Conservation (phyloP, 228 moss, liverwort and hornwort genomes). For the Sphagnum fallax region DNA sequence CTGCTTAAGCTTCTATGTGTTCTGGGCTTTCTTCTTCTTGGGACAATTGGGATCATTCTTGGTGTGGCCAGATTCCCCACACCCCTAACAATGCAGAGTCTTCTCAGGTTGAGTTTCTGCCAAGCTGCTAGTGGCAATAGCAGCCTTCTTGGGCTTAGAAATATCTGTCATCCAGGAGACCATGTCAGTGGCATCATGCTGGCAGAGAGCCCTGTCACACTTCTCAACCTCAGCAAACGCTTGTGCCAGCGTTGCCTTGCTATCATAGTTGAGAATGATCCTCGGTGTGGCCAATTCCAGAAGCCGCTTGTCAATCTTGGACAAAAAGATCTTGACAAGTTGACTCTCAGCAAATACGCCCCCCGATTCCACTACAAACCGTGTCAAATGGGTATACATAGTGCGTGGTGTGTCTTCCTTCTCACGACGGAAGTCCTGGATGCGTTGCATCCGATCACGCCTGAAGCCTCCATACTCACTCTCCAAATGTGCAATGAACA, state of each 20-base stretch:
- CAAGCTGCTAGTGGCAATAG: neutral
- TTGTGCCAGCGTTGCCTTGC: neutral
- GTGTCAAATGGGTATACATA: neutral
- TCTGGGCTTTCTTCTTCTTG: neutral
- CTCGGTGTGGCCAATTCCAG: neutral
- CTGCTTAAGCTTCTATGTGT: neutral
- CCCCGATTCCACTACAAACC: neutral
- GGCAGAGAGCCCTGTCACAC: neutral
- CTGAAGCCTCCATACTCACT: neutral
- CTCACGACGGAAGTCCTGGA: neutral
- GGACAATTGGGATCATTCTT: neutral
- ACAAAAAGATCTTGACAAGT: neutral
- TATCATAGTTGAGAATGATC: slow-evolving; percentile 1
- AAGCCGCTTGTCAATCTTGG: neutral
- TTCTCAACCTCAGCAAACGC: neutral
- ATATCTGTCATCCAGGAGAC: neutral
- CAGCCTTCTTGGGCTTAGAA: neutral
- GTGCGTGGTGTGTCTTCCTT: neutral
- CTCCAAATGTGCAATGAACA: neutral
- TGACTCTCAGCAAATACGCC: neutral
- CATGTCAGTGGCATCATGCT: neutral
- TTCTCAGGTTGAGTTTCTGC: neutral
- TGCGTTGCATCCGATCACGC: neutral
- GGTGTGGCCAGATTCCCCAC: neutral
- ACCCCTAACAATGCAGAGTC: neutral